phyloP scores from a whole-genome alignment of 306 rosid species.

The Senna siamea region DNA sequence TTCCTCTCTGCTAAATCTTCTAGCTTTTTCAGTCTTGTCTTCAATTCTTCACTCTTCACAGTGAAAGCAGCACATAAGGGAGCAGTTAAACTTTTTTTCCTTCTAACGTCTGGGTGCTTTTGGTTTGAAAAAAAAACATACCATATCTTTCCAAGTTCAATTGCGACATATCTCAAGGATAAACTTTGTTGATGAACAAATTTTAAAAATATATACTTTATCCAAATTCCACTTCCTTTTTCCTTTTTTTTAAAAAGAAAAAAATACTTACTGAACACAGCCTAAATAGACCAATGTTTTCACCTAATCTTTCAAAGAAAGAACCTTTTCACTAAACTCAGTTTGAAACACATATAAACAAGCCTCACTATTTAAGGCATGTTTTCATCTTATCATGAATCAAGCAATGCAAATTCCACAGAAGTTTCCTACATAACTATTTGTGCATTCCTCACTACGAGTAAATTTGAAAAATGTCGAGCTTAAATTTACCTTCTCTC shows the following conservation, averaged over 20 bases:
- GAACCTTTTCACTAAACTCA: conserved; percentile 10
- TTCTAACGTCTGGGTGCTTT: background rate
- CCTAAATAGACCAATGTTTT: background rate
- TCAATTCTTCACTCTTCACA: conserved; percentile 81
- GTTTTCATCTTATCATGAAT: background rate
- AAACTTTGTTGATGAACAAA: background rate
- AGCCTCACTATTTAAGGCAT: background rate
- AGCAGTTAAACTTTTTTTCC: background rate
- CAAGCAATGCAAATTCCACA: background rate
- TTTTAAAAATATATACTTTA: background rate
- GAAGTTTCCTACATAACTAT: background rate
- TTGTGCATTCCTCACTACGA: background rate
- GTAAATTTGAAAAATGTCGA: background rate
- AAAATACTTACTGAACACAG: too few relatives aligned
- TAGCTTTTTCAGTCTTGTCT: conserved; percentile 70
- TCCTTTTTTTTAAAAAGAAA: too few relatives aligned
- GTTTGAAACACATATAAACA: background rate
- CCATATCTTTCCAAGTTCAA: background rate
- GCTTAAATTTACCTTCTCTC: conserved; percentile 66
- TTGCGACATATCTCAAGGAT: background rate
- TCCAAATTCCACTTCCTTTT: background rate
- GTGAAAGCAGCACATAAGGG: background rate
- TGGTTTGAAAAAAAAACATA: background rate
- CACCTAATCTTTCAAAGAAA: background rate
- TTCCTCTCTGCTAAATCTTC: conserved; percentile 78